Evolutionary conservation across 257 asterid genomes (phyloP).

Genomic region (Plantago elongata): DNA sequence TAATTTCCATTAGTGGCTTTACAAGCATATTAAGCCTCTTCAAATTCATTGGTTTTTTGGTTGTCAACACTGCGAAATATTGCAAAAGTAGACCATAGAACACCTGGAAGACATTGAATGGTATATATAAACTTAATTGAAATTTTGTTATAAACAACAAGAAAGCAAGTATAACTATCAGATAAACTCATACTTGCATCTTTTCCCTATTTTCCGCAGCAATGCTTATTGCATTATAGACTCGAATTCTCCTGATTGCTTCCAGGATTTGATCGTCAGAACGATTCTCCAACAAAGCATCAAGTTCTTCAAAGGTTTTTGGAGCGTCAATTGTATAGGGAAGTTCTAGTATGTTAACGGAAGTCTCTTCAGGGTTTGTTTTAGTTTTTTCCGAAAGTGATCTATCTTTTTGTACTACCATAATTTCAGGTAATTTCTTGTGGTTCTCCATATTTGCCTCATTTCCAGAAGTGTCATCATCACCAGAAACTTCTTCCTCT

Average conservation of each 20-base stretch:
- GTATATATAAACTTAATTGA: slow-evolving; percentile 5
- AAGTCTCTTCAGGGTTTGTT: slow-evolving; percentile 24
- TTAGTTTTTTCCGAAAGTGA: slow-evolving; percentile 25
- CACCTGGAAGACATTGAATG: slow-evolving; percentile 42
- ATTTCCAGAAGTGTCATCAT: slow-evolving; percentile 27
- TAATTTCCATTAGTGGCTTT: slow-evolving; percentile 89
- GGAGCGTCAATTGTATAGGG: slow-evolving; percentile 97
- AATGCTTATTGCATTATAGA: slow-evolving; percentile 69
- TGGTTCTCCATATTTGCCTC: slow-evolving; percentile 19
- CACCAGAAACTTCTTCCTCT: slow-evolving; percentile 26
- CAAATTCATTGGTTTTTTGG: slow-evolving; percentile 61
- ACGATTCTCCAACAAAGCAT: slow-evolving; percentile 56
- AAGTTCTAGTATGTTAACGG: slow-evolving; percentile 47
- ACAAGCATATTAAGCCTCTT: slow-evolving; percentile 65
- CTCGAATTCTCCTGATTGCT: slow-evolving; percentile 79
- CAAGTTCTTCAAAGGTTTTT: slow-evolving; percentile 67
- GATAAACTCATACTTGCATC: slow-evolving; percentile 66
- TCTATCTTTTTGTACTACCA: slow-evolving; percentile 25
- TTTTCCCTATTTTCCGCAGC: slow-evolving; percentile 91
- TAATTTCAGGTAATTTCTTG: slow-evolving; percentile 28
- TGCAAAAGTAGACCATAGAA: slow-evolving; percentile 87
- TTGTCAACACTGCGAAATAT: slow-evolving; percentile 84
- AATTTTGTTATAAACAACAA: slow-evolving; percentile 8
- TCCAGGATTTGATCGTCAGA: slow-evolving; percentile 80
- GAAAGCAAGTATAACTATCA: slow-evolving; percentile 16